A percentile compares a stretch with the other conserved stretches of the same genome.
Conservation (phyloP, 2,329 filamentous ascomycete species). For the Fusarium nematophilum region DNA sequence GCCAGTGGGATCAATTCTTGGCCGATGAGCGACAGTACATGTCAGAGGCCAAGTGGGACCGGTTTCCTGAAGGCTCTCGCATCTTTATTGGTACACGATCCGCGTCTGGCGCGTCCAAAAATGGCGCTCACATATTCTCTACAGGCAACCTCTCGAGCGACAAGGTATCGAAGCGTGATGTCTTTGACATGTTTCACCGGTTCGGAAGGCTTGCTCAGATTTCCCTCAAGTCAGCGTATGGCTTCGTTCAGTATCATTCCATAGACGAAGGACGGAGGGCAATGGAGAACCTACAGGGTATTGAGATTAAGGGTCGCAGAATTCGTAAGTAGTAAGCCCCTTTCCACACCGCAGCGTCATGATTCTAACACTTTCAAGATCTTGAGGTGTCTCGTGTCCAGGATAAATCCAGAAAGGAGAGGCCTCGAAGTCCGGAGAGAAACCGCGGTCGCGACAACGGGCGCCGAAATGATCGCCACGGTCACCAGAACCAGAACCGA, state of each 20-base stretch:
- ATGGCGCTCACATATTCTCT: constrained; percentile 44
- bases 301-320: constrained; percentile 86
- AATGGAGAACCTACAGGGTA: constrained; percentile 81
- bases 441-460: constrained; percentile 62
- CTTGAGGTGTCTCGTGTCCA: constrained; percentile 91
- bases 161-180: constrained; percentile 90
- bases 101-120: constrained; percentile 43
- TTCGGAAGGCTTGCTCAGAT: constrained; percentile 93
- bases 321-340: constrained; percentile 77
- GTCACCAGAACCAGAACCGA: constrained; percentile 60
- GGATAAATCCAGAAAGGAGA: constrained; percentile 75
- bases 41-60: constrained; percentile 82
- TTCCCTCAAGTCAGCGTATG: constrained; percentile 95
- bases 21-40: constrained; percentile 80
- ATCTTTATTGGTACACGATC: constrained; percentile 79
- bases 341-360: not conserved
- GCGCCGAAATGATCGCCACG: constrained; percentile 58
- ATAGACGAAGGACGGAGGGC: constrained; percentile 78
- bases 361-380: constrained; percentile 62
- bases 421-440: constrained; percentile 68
- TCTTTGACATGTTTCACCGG: constrained; percentile 89
- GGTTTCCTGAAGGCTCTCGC: constrained; percentile 80
- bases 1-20: constrained; percentile 78
- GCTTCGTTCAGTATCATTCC: constrained; percentile 94
- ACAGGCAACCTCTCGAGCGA: constrained; percentile 91